A percentile compares a stretch with the other conserved stretches of the same genome.
These are phyloP conservation scores for Epichloe typhina DNA, from an alignment of 2,329 filamentous ascomycete genomes.

Conservation along the genomic window DNA sequence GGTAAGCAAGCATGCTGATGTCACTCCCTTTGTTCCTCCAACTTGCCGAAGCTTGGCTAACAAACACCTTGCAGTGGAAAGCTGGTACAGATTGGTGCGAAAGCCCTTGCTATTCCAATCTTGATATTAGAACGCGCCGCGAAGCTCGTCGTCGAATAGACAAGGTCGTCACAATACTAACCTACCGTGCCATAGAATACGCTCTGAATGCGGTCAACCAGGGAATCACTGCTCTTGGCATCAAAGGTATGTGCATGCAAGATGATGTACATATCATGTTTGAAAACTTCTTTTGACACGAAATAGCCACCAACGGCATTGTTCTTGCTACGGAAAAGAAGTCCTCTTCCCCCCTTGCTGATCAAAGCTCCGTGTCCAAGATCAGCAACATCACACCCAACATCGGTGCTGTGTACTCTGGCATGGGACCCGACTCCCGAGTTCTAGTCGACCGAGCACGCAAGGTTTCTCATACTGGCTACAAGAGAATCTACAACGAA, in stretches of 20 bases:
- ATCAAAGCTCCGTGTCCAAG: conserved; percentile 88
- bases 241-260: conserved; percentile 60
- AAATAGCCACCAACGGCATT: conserved; percentile 86
- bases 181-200: conserved; percentile 58
- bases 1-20: conserved; percentile 45
- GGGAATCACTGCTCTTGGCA: conserved; percentile 93
- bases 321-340: conserved; percentile 99
- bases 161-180: not conserved
- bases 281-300: conserved; percentile 7
- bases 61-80: conserved; percentile 62
- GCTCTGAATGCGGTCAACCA: conserved; percentile 98
- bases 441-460: conserved; percentile 95
- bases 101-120: not conserved
- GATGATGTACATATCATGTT: not conserved
- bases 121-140: not conserved
- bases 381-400: conserved; percentile 96
- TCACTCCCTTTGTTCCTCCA: conserved; percentile 5
- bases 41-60: conserved; percentile 18
- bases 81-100: conserved; percentile 84
- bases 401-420: conserved; percentile 99
- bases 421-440: conserved; percentile 97
- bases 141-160: too few relatives aligned
- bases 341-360: conserved; percentile 88
- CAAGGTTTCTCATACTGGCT: conserved; percentile 94
- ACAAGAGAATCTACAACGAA: conserved; percentile 99